Percentiles rank a stretch among this genome's conserved stretches.
phyloP scores from a whole-genome alignment of 371 early-diverging fungal genomes.

The Mortierella sp. region DNA sequence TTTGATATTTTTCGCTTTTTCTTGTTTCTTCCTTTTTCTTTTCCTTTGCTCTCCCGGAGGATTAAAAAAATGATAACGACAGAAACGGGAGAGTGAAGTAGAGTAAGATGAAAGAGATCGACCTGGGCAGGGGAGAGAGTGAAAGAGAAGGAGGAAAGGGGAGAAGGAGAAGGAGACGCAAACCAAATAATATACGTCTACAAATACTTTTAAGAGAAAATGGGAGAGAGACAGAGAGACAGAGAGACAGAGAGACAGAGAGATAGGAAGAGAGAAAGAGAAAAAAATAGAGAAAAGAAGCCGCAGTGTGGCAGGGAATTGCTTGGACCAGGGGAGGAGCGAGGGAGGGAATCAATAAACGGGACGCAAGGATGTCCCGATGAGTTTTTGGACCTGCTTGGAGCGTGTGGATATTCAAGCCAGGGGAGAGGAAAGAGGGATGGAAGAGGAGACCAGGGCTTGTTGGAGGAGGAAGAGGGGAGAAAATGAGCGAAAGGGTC shows the following conservation, averaged over 20 bases:
- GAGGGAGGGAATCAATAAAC: too few species aligned
- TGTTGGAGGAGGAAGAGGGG: too few species aligned
- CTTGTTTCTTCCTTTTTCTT: too few species aligned
- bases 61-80: constrained; percentile 1
- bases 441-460: too few species aligned
- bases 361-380: too few species aligned
- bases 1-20: too few species aligned
- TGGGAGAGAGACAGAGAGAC: not conserved
- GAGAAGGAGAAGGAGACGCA: not conserved
- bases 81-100: not conserved
- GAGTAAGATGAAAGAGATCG: constrained; percentile 5
- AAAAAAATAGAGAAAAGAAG: not conserved
- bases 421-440: too few species aligned
- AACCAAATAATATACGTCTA: not conserved
- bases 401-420: too few species aligned
- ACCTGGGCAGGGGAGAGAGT: not conserved
- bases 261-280: not conserved
- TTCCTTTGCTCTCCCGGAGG: too few species aligned
- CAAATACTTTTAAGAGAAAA: not conserved
- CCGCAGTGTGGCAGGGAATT: too few species aligned
- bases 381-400: too few species aligned
- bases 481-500: constrained; percentile 15
- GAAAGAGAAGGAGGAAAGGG: not conserved
- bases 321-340: too few species aligned
- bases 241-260: not conserved